phyloP scores from a whole-genome alignment of 2,329 filamentous ascomycete species.

The Diplodia scrobiculata region DNA sequence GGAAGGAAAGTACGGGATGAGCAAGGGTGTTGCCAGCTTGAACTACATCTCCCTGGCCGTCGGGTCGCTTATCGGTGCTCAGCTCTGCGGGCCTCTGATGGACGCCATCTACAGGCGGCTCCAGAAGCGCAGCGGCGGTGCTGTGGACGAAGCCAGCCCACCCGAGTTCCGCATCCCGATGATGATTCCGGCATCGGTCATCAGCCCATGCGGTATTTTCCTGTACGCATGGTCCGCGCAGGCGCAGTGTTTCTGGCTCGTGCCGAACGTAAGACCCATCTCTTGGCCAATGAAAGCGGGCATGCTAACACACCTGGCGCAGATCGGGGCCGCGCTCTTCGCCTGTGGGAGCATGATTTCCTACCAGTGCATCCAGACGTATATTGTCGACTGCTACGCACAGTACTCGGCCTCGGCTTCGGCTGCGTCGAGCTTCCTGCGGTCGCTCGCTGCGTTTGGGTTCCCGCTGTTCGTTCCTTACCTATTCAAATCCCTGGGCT shows the following conservation, averaged over 20 bases:
- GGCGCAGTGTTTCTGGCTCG: constrained; percentile 55
- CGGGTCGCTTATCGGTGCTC: constrained; percentile 58
- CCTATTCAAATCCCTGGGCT: constrained; percentile 50
- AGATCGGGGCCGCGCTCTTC: constrained; percentile 55
- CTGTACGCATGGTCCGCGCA: constrained; percentile 62
- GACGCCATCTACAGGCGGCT: constrained; percentile 55
- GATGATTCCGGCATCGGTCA: constrained; percentile 55
- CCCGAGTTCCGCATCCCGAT: constrained; percentile 57
- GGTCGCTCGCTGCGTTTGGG: constrained; percentile 51
- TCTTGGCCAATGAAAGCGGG: neutral
- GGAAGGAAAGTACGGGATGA: constrained; percentile 57
- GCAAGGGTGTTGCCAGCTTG: constrained; percentile 60
- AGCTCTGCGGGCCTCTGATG: constrained; percentile 52
- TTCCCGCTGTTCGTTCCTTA: constrained; percentile 51
- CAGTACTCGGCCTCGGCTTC: constrained; percentile 55
- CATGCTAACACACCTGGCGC: neutral
- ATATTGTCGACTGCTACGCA: constrained; percentile 57
- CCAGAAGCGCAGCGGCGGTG: constrained; percentile 48
- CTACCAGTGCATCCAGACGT: constrained; percentile 56
- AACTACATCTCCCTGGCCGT: constrained; percentile 66
- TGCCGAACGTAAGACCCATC: constrained; percentile 47
- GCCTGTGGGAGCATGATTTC: constrained; percentile 51
- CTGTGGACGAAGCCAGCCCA: constrained; percentile 32
- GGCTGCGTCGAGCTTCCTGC: constrained; percentile 53
- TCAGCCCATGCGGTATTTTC: constrained; percentile 58